Base-by-base conservation (phyloP, 495 filamentous ascomycete species). In the Xylaria scruposa region DNA sequence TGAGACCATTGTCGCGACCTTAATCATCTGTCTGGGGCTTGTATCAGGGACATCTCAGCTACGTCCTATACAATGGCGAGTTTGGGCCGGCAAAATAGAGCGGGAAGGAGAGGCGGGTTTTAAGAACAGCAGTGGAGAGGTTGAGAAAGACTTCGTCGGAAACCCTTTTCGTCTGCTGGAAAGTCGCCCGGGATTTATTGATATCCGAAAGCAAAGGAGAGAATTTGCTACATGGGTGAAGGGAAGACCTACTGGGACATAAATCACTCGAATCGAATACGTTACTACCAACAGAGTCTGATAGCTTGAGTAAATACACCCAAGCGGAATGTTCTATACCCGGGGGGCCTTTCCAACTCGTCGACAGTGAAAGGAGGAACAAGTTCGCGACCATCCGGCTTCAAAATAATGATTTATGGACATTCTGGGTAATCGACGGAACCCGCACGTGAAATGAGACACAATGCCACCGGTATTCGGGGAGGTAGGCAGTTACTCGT, bases 71-170 rank as follows among this genome's bases (percentile, higher is more conserved):
- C 90, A 89, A 79, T 94, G 92, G 92, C 88, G 89, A 29, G 90
- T 91, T 70, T 97, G 93, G 93, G 92, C 92, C 33, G 92, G 93
- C 60, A 88, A 93, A 81, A 90, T 94, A 71, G 93, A 97, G 83
- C 87, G 86, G 68, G 91, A 94, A 87, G 85, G 91, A 83, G 85
- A 85, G 86, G 77, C 84, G 66, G 89, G 90, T 3, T 95, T 94
- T 75, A 85, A 89, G 78, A 89, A 91, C 84, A 89, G 88, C 72
- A 86, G 89, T 79, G 93, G 93, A 73, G 75, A 81, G 65, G 80
- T 82, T 17, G 83, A 85, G 61, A 85, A 84, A 78, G 82, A 86
- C 42, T 85, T 79, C 61, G 72, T 87, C 21, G 84, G 84, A n/a
- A 88, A 90, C 74, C 85, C 84, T 13, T 86, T 85, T 66, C 73